Conservation (phyloP, 176 grass and related monocot species). For the Microstegium vimineum region DNA sequence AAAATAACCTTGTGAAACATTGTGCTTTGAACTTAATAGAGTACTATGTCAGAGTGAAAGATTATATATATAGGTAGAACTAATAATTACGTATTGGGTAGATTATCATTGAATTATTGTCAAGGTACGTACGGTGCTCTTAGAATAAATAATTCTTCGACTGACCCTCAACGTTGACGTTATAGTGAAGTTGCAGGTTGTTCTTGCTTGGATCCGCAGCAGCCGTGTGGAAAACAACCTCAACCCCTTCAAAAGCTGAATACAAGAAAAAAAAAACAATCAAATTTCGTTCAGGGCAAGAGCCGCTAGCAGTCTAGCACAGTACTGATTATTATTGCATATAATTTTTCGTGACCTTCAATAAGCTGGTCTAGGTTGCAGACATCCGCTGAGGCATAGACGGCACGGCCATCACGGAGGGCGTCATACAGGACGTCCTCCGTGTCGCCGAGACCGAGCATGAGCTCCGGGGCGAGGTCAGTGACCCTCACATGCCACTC, state of each 20-base stretch:
- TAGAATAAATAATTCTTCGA: background rate
- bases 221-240: conserved; percentile 74
- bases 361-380: conserved; percentile 38
- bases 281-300: too few relatives aligned
- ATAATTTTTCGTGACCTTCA: conserved; percentile 26
- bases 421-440: conserved; percentile 31
- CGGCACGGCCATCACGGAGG: conserved; percentile 43
- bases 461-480: conserved; percentile 34
- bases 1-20: background rate
- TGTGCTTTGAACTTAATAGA: background rate
- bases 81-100: background rate
- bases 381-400: conserved; percentile 43
- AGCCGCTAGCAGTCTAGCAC: too few relatives aligned
- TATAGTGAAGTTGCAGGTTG: conserved; percentile 54
- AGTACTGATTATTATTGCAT: too few relatives aligned
- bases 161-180: conserved; percentile 68
- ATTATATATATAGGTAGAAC: background rate
- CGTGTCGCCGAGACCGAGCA: conserved; percentile 34
- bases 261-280: background rate
- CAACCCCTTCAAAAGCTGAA: conserved; percentile 59
- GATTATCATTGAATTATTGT: background rate
- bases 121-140: too few relatives aligned
- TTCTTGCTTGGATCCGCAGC: conserved; percentile 47
- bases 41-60: background rate
- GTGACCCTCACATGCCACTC: conserved; percentile 54